phyloP scores from a whole-genome alignment of 331 rosid species.

The Quercus tomentella region DNA sequence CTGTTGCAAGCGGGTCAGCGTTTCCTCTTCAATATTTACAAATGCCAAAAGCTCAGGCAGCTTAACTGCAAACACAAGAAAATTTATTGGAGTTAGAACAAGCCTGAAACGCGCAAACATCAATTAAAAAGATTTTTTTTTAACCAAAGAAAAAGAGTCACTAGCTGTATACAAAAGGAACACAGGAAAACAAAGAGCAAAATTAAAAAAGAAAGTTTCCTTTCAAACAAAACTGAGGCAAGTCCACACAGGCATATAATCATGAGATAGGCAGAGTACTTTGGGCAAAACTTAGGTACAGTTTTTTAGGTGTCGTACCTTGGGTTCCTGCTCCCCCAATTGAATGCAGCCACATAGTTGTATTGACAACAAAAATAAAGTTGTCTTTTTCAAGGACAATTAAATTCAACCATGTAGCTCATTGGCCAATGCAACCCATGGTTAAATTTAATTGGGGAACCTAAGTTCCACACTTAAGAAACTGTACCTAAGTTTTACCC shows the following conservation, averaged over 20 bases:
- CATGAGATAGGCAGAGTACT: background rate
- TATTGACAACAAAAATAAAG: too few relatives aligned
- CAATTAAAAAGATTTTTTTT: background rate
- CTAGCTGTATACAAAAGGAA: too few relatives aligned
- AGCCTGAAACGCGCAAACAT: background rate
- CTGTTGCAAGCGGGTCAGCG: constrained; percentile 69
- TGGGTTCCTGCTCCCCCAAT: too few relatives aligned
- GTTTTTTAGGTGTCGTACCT: too few relatives aligned
- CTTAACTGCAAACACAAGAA: constrained; percentile 75
- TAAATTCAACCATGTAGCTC: too few relatives aligned
- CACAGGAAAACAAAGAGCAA: background rate
- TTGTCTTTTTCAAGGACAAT: too few relatives aligned
- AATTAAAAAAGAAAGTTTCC: background rate
- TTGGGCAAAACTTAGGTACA: too few relatives aligned
- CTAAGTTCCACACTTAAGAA: too few relatives aligned
- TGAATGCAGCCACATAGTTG: too few relatives aligned
- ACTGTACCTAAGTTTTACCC: too few relatives aligned
- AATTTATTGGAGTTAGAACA: constrained; percentile 7
- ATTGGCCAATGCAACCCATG: too few relatives aligned
- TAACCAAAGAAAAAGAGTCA: background rate
- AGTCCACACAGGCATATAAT: background rate
- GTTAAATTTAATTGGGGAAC: too few relatives aligned
- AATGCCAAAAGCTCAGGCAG: constrained; percentile 88
- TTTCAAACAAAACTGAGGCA: background rate
- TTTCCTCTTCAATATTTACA: constrained; percentile 92